Base-by-base conservation (phyloP, 352 stramenopile species). In the Phytophthora tubulina region DNA sequence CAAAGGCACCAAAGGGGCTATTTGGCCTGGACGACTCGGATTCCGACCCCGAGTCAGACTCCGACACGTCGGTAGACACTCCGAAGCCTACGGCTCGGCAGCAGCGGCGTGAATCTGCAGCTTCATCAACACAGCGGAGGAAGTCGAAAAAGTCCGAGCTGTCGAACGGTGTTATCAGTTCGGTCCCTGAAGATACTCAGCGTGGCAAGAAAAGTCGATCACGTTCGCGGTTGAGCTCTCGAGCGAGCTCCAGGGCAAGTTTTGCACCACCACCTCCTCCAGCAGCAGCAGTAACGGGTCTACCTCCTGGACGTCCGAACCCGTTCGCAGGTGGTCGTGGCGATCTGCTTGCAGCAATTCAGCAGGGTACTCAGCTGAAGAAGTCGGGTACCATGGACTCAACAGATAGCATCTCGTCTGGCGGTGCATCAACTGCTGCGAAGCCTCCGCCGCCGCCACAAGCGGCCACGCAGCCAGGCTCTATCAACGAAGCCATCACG, bases 401-500 rank as follows among this genome's bases (percentile, higher is more conserved):
- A 17, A 17, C 15, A 48, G 59, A 4, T 64, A 13, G 27, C 21
- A 57, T 39, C 56, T 58, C 51, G 27, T 59, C 63, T 51, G 57
- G 54, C 7, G 67, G 64, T 63, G 31, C 61, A 35, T 75, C 70
- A 15, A 56, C 51, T 17, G 42, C 66, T 41, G 51, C 59, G 33
- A 68, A 76, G 27, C 35, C 67, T 51, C 58, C 68, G 1, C 63
- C 80, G 4, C 67, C 75, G 17, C 75, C 75, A 27, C 51, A 72
- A 60, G 72, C 74, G 3, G 42, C 82, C 35, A 79, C 76, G 6
- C 80, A 87, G 62, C 78, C 76, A 36, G 75, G 70, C 8, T 92
- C 86, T 1, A 91, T 96, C 64, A 89, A 79, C 35, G 89, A 96
- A 65, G 86, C 85, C 33, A 96, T 96, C 59, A 84, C 82, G 32